Evolutionary conservation across 2,329 filamentous ascomycete genomes (phyloP).

Genomic region (Pseudogymnoascus sp.): DNA sequence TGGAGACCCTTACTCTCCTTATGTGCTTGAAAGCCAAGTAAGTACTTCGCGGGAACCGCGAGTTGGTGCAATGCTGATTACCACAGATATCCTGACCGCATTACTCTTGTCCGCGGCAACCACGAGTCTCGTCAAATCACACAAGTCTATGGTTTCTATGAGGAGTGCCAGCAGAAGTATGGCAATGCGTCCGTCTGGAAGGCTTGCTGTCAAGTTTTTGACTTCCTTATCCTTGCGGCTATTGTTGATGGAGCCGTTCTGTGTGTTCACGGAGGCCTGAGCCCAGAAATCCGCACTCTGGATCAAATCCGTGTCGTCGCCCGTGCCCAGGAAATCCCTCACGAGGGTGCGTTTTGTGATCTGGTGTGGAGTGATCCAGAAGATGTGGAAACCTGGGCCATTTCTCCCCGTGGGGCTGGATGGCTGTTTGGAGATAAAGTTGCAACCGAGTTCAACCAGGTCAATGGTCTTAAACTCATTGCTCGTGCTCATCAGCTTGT

Average conservation of each 20-base stretch:
- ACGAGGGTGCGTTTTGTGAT: constrained; percentile 70
- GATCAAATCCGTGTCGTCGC: constrained; percentile 69
- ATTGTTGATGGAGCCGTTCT: constrained; percentile 67
- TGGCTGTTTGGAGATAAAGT: constrained; percentile 52
- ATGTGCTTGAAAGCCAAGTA: constrained; percentile 66
- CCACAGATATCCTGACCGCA: constrained; percentile 57
- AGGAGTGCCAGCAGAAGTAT: constrained; percentile 69
- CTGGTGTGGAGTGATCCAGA: constrained; percentile 70
- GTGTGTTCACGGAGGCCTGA: constrained; percentile 63
- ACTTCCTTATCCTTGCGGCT: constrained; percentile 65
- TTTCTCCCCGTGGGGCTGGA: constrained; percentile 59
- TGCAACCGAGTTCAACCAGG: constrained; percentile 67
- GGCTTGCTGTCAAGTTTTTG: constrained; percentile 69
- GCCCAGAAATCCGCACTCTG: constrained; percentile 63
- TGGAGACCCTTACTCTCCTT: constrained; percentile 64
- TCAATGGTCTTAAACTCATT: constrained; percentile 63
- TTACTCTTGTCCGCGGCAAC: constrained; percentile 65
- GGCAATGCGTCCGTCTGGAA: constrained; percentile 73
- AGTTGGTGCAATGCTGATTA: not conserved
- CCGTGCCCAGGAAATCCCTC: constrained; percentile 65
- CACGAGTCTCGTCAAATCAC: constrained; percentile 72
- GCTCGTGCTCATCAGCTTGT: constrained; percentile 67
- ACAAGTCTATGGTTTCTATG: constrained; percentile 71
- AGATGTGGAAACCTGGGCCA: constrained; percentile 60
- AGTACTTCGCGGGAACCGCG: constrained; percentile 21